A percentile compares a stretch with the other conserved stretches of the same genome.
Evolutionary conservation across 768 basidiomycete species (phyloP).

Genomic region (Amanita inopinata): DNA sequence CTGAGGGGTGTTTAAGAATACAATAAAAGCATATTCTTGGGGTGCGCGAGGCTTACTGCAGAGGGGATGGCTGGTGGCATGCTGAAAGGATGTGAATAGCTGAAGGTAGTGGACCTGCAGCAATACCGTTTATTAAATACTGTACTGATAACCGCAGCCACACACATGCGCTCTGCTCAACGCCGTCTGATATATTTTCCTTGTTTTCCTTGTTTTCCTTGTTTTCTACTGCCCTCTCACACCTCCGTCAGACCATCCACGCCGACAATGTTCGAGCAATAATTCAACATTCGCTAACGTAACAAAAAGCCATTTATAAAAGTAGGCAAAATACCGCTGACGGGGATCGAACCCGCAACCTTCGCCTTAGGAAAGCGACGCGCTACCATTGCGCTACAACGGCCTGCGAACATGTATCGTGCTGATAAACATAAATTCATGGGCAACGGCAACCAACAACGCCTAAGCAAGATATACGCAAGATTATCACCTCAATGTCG

Average conservation of each 20-base stretch:
- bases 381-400: conserved; percentile 11
- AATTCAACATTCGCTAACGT: background rate
- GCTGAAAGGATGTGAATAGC: conserved; percentile 7
- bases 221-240: no score
- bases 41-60: conserved; percentile 13
- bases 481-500: conserved; percentile 19
- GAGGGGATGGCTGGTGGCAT: conserved; percentile 20
- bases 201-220: no score
- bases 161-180: background rate
- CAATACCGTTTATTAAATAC: background rate
- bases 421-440: no score
- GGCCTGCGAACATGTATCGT: no score
- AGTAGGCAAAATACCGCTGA: conserved; percentile 5
- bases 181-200: no score
- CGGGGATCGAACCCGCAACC: conserved; percentile 12
- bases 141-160: background rate
- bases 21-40: background rate
- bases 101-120: background rate
- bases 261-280: no score
- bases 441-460: no score
- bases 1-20: conserved; percentile 14
- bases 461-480: no score
- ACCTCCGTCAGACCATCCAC: background rate
- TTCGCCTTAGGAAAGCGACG: conserved; percentile 12
- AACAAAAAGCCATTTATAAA: background rate